Evolutionary conservation across 192 early-diverging fungal genomes (phyloP).

Genomic region (Geranomyces michiganensis): DNA sequence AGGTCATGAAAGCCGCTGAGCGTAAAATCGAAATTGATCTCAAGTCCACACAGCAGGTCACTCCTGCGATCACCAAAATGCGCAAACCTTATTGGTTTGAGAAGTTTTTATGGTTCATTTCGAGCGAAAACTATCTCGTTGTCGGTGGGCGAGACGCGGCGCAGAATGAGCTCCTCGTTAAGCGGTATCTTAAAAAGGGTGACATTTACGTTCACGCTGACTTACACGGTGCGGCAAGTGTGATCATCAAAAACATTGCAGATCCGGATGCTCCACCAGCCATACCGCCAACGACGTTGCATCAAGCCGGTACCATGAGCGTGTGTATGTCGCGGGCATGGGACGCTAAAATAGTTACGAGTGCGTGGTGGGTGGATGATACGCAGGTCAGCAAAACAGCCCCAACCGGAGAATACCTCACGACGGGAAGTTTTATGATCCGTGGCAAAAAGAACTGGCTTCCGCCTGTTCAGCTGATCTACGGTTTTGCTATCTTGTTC

Average conservation of each 20-base stretch:
- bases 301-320: constrained; percentile 95
- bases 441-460: constrained; percentile 92
- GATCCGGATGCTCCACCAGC: not conserved
- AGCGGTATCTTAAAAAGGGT: constrained; percentile 63
- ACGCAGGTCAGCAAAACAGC: constrained; percentile 89
- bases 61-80: constrained; percentile 75
- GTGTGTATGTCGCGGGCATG: constrained; percentile 93
- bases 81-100: constrained; percentile 98
- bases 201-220: constrained; percentile 95
- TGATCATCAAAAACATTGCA: constrained; percentile 82
- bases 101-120: constrained; percentile 95
- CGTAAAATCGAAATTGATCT: constrained; percentile 84
- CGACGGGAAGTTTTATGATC: constrained; percentile 91
- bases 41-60: constrained; percentile 69
- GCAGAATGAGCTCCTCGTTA: constrained; percentile 92
- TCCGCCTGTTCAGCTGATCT: constrained; percentile 90
- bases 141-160: constrained; percentile 89
- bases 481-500: constrained; percentile 96
- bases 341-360: constrained; percentile 95
- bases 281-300: constrained; percentile 87
- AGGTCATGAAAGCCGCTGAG: constrained; percentile 90
- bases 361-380: constrained; percentile 91
- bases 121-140: constrained; percentile 89
- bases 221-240: constrained; percentile 86
- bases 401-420: constrained; percentile 88